A percentile compares a stretch with the other conserved stretches of the same genome.
Conservation (phyloP, 805 yeast species). For the Hanseniaspora nectarophila region DNA sequence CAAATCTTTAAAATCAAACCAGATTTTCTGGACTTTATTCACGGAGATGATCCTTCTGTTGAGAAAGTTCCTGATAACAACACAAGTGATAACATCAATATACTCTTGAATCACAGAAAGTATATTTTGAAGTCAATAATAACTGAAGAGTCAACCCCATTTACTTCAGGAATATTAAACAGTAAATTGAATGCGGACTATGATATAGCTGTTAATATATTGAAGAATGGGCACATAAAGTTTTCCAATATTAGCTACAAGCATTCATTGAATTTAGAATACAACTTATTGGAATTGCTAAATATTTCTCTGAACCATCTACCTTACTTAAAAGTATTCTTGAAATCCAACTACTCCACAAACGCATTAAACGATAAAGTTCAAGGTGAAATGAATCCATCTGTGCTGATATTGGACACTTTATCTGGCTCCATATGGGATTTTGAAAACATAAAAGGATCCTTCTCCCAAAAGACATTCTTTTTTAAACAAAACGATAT, state of each 20-base stretch:
- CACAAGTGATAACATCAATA: background rate
- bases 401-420: conserved; percentile 2
- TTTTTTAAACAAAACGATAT: background rate
- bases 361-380: background rate
- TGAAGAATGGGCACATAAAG: background rate
- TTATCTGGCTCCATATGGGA: conserved; percentile 4
- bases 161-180: background rate
- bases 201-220: conserved; percentile 5
- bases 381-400: background rate
- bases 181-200: conserved; percentile 1
- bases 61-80: background rate
- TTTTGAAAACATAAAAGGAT: conserved; percentile 7
- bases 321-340: conserved; percentile 1
- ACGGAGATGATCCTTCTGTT: background rate
- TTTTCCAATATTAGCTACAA: conserved; percentile 2
- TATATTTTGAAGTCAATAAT: conserved; percentile 5
- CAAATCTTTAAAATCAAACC: background rate
- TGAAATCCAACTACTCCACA: background rate
- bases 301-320: background rate
- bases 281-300: background rate
- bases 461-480: background rate
- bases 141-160: background rate
- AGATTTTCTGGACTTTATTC: background rate
- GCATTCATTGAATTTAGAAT: background rate
- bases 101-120: conserved; percentile 2